These are phyloP conservation scores for Ophiostoma fasciatum DNA, from an alignment of 2,329 filamentous ascomycete species.

Conservation along the genomic window DNA sequence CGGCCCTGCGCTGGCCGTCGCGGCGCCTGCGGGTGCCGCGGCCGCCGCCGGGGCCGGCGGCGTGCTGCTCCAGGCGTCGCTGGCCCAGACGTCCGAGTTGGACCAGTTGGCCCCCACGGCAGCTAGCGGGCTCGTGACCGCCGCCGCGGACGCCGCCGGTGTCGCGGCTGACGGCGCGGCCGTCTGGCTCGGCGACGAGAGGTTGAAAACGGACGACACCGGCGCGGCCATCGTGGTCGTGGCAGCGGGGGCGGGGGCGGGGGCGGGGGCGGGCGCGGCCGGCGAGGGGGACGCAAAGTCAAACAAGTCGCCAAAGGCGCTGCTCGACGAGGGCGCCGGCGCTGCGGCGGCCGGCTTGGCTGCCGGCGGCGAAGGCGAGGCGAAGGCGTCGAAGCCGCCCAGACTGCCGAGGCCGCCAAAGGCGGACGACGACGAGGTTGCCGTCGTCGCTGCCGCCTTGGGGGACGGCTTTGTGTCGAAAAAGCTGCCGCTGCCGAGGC, in stretches of 20 bases:
- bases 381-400: conserved; percentile 9
- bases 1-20: conserved; percentile 12
- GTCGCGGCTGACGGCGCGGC: conserved; percentile 26
- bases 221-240: conserved; percentile 17
- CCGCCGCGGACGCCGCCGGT: conserved; percentile 26
- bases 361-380: conserved; percentile 18
- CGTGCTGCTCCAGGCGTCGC: conserved; percentile 61
- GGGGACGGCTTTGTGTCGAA: conserved; percentile 53
- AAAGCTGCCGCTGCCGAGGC: conserved; percentile 60
- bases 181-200: conserved; percentile 36
- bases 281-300: conserved; percentile 47
- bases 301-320: conserved; percentile 65
- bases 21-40: conserved; percentile 16
- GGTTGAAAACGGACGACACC: conserved; percentile 64
- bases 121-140: conserved; percentile 19
- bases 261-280: conserved; percentile 29
- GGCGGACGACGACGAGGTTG: conserved; percentile 7
- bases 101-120: conserved; percentile 25
- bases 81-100: conserved; percentile 66
- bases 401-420: conserved; percentile 55
- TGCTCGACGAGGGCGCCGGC: conserved; percentile 22
- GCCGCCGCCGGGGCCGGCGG: conserved; percentile 17
- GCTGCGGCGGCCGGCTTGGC: conserved; percentile 24
- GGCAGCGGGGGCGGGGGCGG: conserved; percentile 27
- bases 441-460: conserved; percentile 4